phyloP scores from a whole-genome alignment of 306 rosid species.

The Glycyrrhiza uralensis region DNA sequence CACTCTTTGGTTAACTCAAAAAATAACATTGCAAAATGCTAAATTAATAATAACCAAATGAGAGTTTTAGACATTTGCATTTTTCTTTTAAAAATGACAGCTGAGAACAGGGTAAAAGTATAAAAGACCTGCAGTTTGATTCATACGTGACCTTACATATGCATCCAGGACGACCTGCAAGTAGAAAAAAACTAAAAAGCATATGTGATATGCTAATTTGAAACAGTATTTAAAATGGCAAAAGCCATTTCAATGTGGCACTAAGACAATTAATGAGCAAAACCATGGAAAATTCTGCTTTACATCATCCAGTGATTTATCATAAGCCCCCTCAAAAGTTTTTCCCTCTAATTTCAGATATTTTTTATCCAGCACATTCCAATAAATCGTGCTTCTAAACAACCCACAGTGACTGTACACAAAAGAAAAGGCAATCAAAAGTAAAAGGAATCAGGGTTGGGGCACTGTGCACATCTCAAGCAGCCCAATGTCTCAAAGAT shows the following conservation, averaged over 20 bases:
- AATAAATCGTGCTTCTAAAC: constrained; percentile 19
- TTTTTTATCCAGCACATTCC: constrained; percentile 3
- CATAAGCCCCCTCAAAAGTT: not conserved
- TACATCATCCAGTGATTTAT: constrained; percentile 1
- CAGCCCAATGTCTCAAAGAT: constrained; percentile 6
- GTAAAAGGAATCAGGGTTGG: not conserved
- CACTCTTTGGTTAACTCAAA: constrained; percentile 5
- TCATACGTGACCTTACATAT: constrained; percentile 74
- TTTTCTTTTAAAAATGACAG: not conserved
- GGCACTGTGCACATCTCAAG: constrained; percentile 2
- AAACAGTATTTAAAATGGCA: constrained; percentile 2
- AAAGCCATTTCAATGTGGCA: constrained; percentile 8
- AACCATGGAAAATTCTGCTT: constrained; percentile 2
- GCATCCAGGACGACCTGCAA: constrained; percentile 80
- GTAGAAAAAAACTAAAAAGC: constrained; percentile 5
- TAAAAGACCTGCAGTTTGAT: constrained; percentile 77
- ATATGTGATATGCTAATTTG: constrained; percentile 6
- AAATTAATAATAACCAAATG: constrained; percentile 8
- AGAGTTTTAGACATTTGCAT: not conserved
- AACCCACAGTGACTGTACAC: not conserved
- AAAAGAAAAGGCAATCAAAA: not conserved
- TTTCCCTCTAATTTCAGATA: not conserved
- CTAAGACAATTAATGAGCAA: not conserved
- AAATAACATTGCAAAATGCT: not conserved
- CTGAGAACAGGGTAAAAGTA: constrained; percentile 18